Conservation (phyloP, 2,329 filamentous ascomycete species). For the Xylaria hypoxylon region DNA sequence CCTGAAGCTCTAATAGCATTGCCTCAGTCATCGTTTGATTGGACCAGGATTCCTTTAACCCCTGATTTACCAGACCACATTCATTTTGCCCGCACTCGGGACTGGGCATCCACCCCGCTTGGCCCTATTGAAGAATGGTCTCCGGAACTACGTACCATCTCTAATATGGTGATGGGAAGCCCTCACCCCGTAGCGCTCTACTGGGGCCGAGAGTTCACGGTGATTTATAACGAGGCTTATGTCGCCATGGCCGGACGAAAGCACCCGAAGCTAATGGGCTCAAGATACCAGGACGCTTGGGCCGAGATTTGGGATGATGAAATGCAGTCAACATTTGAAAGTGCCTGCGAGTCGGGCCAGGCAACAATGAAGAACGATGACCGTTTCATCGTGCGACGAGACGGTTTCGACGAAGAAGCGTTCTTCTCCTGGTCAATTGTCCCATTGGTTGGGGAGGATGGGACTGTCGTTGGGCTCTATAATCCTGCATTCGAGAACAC, state of each 20-base stretch:
- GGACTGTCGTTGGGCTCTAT: slow-evolving; percentile 79
- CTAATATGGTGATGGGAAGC: slow-evolving; percentile 83
- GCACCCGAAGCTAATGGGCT: slow-evolving; percentile 81
- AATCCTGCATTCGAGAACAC: slow-evolving; percentile 88
- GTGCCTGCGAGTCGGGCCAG: slow-evolving; percentile 76
- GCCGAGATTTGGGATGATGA: slow-evolving; percentile 78
- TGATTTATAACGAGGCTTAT: slow-evolving; percentile 80
- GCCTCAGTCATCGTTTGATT: slow-evolving; percentile 76
- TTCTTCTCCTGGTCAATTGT: slow-evolving; percentile 88
- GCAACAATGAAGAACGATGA: slow-evolving; percentile 89
- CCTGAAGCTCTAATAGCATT: slow-evolving; percentile 40
- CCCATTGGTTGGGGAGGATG: slow-evolving; percentile 79
- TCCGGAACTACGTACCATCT: slow-evolving; percentile 78
- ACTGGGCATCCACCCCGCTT: slow-evolving; percentile 79
- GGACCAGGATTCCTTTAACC: slow-evolving; percentile 77
- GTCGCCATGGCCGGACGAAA: slow-evolving; percentile 79
- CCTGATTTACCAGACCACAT: slow-evolving; percentile 76
- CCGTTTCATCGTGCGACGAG: slow-evolving; percentile 76
- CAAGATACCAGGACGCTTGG: slow-evolving; percentile 76
- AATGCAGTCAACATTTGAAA: slow-evolving; percentile 74
- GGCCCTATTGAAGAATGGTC: slow-evolving; percentile 82
- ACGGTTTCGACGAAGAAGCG: slow-evolving; percentile 79
- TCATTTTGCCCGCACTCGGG: slow-evolving; percentile 74
- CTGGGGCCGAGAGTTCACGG: slow-evolving; percentile 77
- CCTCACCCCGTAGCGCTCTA: slow-evolving; percentile 82